These are phyloP conservation scores for Suillus subluteus DNA, from an alignment of 768 basidiomycete genomes.

Conservation along the genomic window DNA sequence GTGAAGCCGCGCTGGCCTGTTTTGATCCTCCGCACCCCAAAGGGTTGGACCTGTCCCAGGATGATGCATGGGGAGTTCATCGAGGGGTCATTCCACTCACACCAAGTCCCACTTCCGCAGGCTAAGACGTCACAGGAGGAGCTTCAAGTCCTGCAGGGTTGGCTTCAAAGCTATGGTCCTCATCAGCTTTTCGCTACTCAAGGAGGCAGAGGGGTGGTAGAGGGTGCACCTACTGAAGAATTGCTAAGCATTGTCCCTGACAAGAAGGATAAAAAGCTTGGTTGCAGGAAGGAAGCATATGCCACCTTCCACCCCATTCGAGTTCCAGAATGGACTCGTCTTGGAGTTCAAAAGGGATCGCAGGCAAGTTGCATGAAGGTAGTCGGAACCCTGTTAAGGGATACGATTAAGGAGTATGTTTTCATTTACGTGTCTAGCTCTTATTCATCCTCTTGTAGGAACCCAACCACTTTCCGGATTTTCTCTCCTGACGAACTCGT, in stretches of 20 bases:
- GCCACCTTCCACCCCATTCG: conserved; percentile 61
- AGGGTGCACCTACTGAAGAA: conserved; percentile 56
- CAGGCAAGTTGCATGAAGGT: conserved; percentile 82
- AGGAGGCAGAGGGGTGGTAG: conserved; percentile 18
- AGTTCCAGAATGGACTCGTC: conserved; percentile 66
- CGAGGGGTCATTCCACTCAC: conserved; percentile 82
- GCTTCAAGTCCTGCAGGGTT: conserved; percentile 62
- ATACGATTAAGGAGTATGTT: conserved; percentile 57
- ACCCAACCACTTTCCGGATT: conserved; percentile 80
- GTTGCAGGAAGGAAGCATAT: conserved; percentile 71
- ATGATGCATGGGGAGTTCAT: conserved; percentile 68
- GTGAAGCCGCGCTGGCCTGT: conserved; percentile 93
- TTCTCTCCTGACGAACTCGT: conserved; percentile 91
- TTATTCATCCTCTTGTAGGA: conserved; percentile 42
- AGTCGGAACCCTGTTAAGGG: conserved; percentile 58
- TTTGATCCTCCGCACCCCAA: conserved; percentile 84
- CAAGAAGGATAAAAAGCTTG: conserved; percentile 61
- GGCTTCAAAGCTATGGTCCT: conserved; percentile 77
- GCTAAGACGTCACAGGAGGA: conserved; percentile 69
- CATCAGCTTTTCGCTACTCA: conserved; percentile 61
- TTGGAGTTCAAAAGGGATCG: conserved; percentile 52
- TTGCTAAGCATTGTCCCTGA: conserved; percentile 65
- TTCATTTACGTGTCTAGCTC: background rate
- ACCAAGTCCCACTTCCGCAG: conserved; percentile 85
- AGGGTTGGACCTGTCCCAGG: conserved; percentile 77